Evolutionary conservation across 345 rosid species (phyloP).

Genomic region (Eutrema heterophyllum): DNA sequence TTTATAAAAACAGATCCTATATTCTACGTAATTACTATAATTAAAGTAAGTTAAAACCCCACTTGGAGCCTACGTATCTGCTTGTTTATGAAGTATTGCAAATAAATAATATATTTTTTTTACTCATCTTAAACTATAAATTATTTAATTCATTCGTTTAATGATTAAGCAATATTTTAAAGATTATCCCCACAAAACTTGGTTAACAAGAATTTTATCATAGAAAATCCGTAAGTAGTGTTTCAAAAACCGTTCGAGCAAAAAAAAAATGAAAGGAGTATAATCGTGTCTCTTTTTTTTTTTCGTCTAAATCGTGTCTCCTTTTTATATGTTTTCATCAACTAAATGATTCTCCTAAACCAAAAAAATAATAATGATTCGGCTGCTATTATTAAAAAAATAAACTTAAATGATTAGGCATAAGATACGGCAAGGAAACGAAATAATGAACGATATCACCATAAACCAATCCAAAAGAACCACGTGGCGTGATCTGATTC

Average conservation of each 20-base stretch:
- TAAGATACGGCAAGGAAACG: neutral
- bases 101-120: neutral
- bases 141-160: neutral
- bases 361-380: neutral
- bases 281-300: too few relatives aligned
- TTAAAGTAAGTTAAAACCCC: neutral
- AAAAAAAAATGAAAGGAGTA: too few relatives aligned
- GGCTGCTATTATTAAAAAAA: neutral
- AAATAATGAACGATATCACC: neutral
- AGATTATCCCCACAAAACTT: neutral
- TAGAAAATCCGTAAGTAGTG: neutral
- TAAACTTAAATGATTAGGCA: neutral
- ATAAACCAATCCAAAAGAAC: neutral
- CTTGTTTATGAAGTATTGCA: neutral
- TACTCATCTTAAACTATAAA: neutral
- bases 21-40: neutral
- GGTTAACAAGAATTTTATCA: neutral
- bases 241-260: neutral
- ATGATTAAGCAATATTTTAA: neutral
- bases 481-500: constrained; percentile 47
- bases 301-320: neutral
- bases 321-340: neutral
- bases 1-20: neutral
- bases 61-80: neutral
- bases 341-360: neutral